Evolutionary conservation across 2,329 filamentous ascomycete genomes (phyloP).

Genomic region (Berkeleyomyces basicola): DNA sequence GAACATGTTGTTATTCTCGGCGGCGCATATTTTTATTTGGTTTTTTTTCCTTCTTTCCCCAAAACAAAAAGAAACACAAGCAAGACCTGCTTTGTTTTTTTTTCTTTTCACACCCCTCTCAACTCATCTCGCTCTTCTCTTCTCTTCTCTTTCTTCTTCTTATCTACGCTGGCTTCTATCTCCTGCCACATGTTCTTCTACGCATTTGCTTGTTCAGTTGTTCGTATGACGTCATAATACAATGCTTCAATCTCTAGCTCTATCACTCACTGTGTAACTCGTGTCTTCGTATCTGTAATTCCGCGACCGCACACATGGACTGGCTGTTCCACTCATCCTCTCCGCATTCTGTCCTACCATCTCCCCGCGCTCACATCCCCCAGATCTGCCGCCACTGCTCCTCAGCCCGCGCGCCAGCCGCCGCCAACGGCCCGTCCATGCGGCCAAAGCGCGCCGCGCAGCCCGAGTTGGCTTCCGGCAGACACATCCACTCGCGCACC

Average conservation of each 20-base stretch:
- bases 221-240: too few species aligned
- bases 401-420: slow-evolving; percentile 33
- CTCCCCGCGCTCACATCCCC: slow-evolving; percentile 22
- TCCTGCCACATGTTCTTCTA: background rate
- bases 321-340: too few species aligned
- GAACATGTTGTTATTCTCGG: background rate
- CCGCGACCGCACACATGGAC: background rate
- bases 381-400: slow-evolving; percentile 50
- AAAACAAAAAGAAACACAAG: background rate
- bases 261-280: background rate
- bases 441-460: slow-evolving; percentile 45
- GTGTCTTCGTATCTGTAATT: too few species aligned
- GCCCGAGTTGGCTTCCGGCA: slow-evolving; percentile 58
- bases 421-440: slow-evolving; percentile 43
- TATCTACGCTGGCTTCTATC: background rate
- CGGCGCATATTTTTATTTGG: background rate
- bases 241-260: background rate
- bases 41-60: slow-evolving; percentile 2
- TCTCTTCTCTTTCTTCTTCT: background rate
- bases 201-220: background rate
- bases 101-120: background rate
- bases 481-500: slow-evolving; percentile 68
- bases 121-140: slow-evolving; percentile 6
- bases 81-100: background rate
- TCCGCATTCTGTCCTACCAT: too few species aligned